Conservation (phyloP, 208 protist species). For the Leishmania amazonensis region DNA sequence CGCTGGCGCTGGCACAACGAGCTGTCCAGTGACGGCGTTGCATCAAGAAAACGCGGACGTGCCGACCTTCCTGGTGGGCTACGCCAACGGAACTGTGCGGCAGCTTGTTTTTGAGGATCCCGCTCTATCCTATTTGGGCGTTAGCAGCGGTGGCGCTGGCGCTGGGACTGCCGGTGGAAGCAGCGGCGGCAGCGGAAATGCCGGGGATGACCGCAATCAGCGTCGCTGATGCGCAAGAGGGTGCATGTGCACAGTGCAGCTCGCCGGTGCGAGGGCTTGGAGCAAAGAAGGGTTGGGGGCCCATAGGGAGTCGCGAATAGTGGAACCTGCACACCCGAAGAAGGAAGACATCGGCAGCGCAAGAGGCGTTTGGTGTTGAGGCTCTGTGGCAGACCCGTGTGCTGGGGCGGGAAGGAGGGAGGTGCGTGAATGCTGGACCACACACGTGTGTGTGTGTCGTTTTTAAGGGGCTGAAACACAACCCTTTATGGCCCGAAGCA, state of each 20-base stretch:
- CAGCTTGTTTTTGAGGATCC: slow-evolving; percentile 64
- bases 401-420: neutral
- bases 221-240: slow-evolving; percentile 6
- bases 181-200: slow-evolving; percentile 1
- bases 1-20: slow-evolving; percentile 4
- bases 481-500: neutral
- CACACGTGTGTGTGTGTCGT: neutral
- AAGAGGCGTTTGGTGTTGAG: neutral
- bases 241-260: neutral
- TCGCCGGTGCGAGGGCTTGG: neutral
- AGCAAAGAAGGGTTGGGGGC: neutral
- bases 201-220: slow-evolving; percentile 11
- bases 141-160: slow-evolving; percentile 9
- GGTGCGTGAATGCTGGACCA: neutral
- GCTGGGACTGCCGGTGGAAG: slow-evolving; percentile 9
- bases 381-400: neutral
- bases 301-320: neutral
- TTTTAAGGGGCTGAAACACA: neutral
- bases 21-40: slow-evolving; percentile 67
- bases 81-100: slow-evolving; percentile 51
- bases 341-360: neutral
- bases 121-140: neutral
- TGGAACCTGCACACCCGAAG: neutral
- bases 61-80: slow-evolving; percentile 80
- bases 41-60: slow-evolving; percentile 60